Conservation (phyloP, 495 filamentous ascomycete species). For the Letharia lupina region DNA sequence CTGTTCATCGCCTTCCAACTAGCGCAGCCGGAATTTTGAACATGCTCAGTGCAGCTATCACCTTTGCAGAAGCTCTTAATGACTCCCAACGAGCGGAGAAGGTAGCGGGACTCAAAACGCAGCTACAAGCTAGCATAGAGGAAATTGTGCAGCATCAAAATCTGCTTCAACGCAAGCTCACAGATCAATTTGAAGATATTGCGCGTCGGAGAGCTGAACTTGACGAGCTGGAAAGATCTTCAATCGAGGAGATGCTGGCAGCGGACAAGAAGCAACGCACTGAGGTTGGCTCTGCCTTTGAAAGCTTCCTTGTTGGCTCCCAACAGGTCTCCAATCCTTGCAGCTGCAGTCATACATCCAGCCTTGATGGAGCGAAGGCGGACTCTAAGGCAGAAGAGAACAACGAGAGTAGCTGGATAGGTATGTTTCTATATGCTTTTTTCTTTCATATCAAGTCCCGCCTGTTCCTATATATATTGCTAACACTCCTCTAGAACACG, state of each 20-base stretch:
- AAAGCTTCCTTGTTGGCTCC: conserved; percentile 20
- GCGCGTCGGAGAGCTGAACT: conserved; percentile 18
- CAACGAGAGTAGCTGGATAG: conserved; percentile 16
- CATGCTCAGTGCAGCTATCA: conserved; percentile 22
- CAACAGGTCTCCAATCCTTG: conserved; percentile 19
- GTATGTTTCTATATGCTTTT: conserved; percentile 16
- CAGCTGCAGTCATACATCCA: conserved; percentile 18
- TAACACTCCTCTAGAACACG: conserved; percentile 15
- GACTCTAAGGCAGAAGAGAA: conserved; percentile 19
- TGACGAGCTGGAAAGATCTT: conserved; percentile 19
- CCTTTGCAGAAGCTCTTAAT: conserved; percentile 20
- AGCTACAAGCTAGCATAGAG: conserved; percentile 18
- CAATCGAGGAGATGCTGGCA: conserved; percentile 21
- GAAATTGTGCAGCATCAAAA: conserved; percentile 14
- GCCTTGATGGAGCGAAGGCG: conserved; percentile 19
- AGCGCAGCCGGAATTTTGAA: conserved; percentile 18
- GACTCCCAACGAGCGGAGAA: conserved; percentile 18
- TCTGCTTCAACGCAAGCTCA: conserved; percentile 18
- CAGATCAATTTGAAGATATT: conserved; percentile 18
- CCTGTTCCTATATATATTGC: conserved; percentile 16
- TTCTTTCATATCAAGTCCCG: conserved; percentile 15
- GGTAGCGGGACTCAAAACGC: conserved; percentile 12
- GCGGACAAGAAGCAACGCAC: conserved; percentile 19
- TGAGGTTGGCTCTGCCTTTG: conserved; percentile 17
- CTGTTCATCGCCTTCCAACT: conserved; percentile 23